Percentiles rank a stretch among this genome's conserved stretches.
Evolutionary conservation across 2,329 filamentous ascomycete species (phyloP).

Genomic region (Colletotrichum magnum): DNA sequence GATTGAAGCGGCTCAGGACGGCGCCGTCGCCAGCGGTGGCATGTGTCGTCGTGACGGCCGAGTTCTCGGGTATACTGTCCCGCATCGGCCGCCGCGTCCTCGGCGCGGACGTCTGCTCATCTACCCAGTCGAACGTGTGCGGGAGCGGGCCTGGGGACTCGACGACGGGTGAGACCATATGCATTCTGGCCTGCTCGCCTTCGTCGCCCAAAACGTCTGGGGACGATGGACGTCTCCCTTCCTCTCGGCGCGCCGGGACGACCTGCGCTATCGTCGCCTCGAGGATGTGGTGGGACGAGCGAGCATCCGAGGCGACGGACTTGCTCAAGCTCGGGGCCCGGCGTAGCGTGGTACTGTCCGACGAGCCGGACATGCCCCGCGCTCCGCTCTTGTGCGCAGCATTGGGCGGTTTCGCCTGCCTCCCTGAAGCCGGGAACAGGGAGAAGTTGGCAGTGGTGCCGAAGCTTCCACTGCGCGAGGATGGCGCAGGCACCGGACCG

Average conservation of each 20-base stretch:
- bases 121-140: constrained; percentile 23
- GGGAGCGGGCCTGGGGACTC: constrained; percentile 1
- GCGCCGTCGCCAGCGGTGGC: background rate
- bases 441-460: constrained; percentile 1
- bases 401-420: constrained; percentile 7
- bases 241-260: background rate
- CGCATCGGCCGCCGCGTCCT: constrained; percentile 2
- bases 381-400: background rate
- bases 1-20: background rate
- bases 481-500: background rate
- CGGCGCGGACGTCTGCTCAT: constrained; percentile 15
- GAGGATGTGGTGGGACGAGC: background rate
- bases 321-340: constrained; percentile 3
- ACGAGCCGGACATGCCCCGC: constrained; percentile 17
- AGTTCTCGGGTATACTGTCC: constrained; percentile 26
- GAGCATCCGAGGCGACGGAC: constrained; percentile 7
- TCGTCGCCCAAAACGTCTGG: constrained; percentile 27
- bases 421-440: background rate
- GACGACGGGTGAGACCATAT: background rate
- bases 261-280: background rate
- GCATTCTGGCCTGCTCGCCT: background rate
- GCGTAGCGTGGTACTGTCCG: background rate
- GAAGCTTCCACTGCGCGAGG: constrained; percentile 2
- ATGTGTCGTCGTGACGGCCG: background rate
- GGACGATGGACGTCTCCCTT: constrained; percentile 11